Conservation (phyloP, 1,284 basidiomycete species). For the Cutaneotrichosporon dermatis region DNA sequence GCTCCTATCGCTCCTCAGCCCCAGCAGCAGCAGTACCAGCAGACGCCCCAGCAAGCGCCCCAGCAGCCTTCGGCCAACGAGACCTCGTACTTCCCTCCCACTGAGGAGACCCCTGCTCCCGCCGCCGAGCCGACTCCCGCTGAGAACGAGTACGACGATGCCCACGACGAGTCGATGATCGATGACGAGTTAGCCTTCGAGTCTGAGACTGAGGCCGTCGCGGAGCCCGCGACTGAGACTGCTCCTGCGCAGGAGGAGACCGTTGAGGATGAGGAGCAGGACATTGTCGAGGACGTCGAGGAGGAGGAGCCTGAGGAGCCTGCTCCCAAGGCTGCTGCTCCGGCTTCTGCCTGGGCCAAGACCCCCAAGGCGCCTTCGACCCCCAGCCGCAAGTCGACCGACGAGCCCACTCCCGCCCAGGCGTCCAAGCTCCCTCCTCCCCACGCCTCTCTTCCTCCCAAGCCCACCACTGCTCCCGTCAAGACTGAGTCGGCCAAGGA, state of each 20-base stretch:
- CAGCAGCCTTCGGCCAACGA: conserved; percentile 9
- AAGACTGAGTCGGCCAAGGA: conserved; percentile 52
- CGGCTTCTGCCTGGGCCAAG: conserved; percentile 33
- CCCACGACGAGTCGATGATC: conserved; percentile 11
- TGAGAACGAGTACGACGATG: conserved; percentile 3
- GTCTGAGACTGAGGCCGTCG: conserved; percentile 3
- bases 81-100: conserved; percentile 28
- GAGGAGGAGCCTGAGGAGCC: conserved; percentile 5
- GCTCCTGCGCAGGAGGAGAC: too few relatives aligned
- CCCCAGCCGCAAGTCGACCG: conserved; percentile 32
- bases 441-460: conserved; percentile 34
- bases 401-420: conserved; percentile 29
- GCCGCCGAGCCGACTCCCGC: conserved; percentile 5
- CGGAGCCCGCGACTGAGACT: not conserved
- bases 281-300: conserved; percentile 2
- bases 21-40: conserved; percentile 15
- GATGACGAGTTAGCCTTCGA: conserved; percentile 6
- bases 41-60: conserved; percentile 9
- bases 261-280: too few relatives aligned
- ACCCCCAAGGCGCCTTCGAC: conserved; percentile 20
- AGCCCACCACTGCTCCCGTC: conserved; percentile 58
- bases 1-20: conserved; percentile 12
- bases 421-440: conserved; percentile 30
- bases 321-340: conserved; percentile 9
- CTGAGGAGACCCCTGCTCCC: conserved; percentile 7